Base-by-base conservation (phyloP, 78 protist species). In the Creolimax fragrantissima region DNA sequence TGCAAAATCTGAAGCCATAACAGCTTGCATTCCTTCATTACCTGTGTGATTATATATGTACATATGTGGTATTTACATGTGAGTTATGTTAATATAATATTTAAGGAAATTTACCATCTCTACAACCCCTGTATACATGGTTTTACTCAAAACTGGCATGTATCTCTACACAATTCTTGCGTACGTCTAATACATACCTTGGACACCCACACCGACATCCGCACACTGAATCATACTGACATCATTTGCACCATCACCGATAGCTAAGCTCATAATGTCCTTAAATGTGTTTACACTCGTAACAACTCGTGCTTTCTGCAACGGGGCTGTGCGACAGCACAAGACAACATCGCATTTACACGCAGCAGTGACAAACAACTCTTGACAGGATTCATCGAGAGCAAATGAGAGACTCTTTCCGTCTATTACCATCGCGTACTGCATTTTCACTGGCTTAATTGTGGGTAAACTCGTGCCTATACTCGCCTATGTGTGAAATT, bases 191-290 rank as follows among this genome's bases (percentile, higher is more conserved):
- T 17, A 58, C 74, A 58, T 17, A 58, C 86, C 86, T 41, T 35
- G 86, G 6, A 83, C 86, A 83, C 86, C 99, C 3, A 99, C 97
- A 44, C 99, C 99, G 4, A 96, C 95, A 43, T 95, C 93, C 35
- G 96, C 95, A 42, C 92, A 90, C 88, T 93, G 93, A 42, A 96
- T 94, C 97, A 96, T 95, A 24, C 89, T 43, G 24, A 95, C 96
- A 92, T 96, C 93, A 6, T 94, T 92, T 42, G 98, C 99, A 39
- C 99, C 99, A 84, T 98, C 99, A 84, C 99, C 99, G 35, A 98
- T 95, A 0, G 98, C 95, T 17, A 97, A 92, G 2, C 94, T 86
- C 44, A 94, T 92, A 17, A 41, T 67, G 42, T 81, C 89, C 6
- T 32, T 32, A 81, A 35, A 7, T 3, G 66, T 66, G 84, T 94